These are phyloP conservation scores for Lyophyllum decastes DNA, from an alignment of 768 basidiomycete species.

Conservation along the genomic window DNA sequence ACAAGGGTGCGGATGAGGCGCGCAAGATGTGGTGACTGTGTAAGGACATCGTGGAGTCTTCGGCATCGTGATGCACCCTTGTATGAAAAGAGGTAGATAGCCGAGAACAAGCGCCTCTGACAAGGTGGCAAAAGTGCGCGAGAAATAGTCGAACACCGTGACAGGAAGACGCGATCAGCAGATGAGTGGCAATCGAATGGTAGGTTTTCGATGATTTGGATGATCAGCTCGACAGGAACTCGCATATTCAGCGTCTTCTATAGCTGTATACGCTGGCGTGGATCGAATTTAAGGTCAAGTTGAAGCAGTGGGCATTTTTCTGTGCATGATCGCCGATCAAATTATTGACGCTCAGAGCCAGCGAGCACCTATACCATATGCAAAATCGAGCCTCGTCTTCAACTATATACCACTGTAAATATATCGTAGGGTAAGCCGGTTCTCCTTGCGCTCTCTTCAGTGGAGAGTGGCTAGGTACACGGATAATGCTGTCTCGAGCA, in stretches of 20 bases:
- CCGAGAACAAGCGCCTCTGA: conserved; percentile 2
- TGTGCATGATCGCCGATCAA: too few relatives aligned
- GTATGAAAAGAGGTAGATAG: not conserved
- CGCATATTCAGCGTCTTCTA: not conserved
- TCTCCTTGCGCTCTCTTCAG: too few relatives aligned
- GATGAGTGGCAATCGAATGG: not conserved
- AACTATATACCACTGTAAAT: too few relatives aligned
- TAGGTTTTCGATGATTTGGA: not conserved
- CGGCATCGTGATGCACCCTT: not conserved
- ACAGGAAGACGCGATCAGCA: not conserved
- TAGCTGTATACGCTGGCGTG: too few relatives aligned
- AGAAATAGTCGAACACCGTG: not conserved
- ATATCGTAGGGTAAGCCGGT: too few relatives aligned
- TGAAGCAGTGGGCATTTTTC: too few relatives aligned
- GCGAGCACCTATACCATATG: too few relatives aligned
- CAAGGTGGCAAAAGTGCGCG: not conserved
- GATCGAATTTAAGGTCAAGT: too few relatives aligned
- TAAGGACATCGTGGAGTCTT: not conserved
- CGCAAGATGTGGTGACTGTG: not conserved
- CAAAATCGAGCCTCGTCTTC: too few relatives aligned
- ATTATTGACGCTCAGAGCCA: too few relatives aligned
- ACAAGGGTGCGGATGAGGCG: not conserved
- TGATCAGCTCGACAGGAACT: not conserved
- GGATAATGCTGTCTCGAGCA: too few relatives aligned
- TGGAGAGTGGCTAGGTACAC: too few relatives aligned